These are phyloP conservation scores for Lyophyllum shimeji DNA, from an alignment of 768 basidiomycete species.

Conservation along the genomic window DNA sequence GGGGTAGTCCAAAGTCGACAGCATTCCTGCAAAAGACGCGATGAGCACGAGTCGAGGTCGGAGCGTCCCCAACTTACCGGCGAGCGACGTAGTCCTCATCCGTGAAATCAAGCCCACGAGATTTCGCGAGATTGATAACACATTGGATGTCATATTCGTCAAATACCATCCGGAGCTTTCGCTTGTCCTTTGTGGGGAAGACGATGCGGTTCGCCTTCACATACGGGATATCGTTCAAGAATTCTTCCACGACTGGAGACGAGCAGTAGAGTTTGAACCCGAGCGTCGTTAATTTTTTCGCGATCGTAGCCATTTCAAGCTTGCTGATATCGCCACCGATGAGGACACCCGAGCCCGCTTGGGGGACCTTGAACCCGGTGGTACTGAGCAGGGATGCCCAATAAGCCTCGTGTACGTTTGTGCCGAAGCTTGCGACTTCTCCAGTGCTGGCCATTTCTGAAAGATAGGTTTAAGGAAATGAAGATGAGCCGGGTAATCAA, in stretches of 20 bases:
- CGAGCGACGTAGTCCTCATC: constrained; percentile 98
- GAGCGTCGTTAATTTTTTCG: constrained; percentile 75
- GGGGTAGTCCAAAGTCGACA: constrained; percentile 91
- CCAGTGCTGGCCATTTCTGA: constrained; percentile 98
- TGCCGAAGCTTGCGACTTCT: constrained; percentile 95
- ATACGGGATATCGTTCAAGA: constrained; percentile 76
- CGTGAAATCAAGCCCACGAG: constrained; percentile 68
- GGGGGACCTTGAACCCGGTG: constrained; percentile 93
- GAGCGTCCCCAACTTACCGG: constrained; percentile 45
- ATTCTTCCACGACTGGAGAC: constrained; percentile 74
- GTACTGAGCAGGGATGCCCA: constrained; percentile 94
- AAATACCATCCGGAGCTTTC: constrained; percentile 90
- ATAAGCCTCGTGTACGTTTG: constrained; percentile 92
- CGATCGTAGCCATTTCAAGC: constrained; percentile 84
- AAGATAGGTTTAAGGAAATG: constrained; percentile 1
- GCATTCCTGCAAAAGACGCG: constrained; percentile 61
- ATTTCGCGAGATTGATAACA: constrained; percentile 89
- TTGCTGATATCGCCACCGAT: constrained; percentile 88
- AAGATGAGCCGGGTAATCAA: too few species aligned
- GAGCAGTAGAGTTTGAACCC: constrained; percentile 97
- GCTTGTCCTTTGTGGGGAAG: constrained; percentile 96
- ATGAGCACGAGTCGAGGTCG: neutral
- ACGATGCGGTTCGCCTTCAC: constrained; percentile 85
- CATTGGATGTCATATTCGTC: constrained; percentile 93
- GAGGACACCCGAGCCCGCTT: constrained; percentile 81